Percentiles rank a stretch among this genome's conserved stretches.
Conservation (phyloP, 768 basidiomycete genomes). For the Leccinum incarnatum region DNA sequence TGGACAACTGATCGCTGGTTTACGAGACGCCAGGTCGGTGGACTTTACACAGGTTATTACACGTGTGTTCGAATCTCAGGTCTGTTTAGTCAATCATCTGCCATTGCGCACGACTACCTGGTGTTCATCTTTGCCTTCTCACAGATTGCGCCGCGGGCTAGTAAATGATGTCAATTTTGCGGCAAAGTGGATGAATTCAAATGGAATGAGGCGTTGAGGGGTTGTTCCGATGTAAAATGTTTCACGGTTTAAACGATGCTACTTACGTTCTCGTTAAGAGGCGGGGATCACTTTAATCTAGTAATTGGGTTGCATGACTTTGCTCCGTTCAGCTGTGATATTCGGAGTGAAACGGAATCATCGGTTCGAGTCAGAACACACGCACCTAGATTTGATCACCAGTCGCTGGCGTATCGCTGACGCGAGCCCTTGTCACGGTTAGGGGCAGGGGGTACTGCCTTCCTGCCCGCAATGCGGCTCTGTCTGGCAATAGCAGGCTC, state of each 20-base stretch:
- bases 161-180: not conserved
- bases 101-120: not conserved
- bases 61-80: constrained; percentile 5
- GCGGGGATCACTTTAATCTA: not conserved
- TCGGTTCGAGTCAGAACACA: constrained; percentile 4
- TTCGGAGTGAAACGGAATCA: not conserved
- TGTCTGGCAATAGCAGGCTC: not conserved
- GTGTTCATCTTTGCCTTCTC: not conserved
- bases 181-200: not conserved
- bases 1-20: not conserved
- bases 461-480: not conserved
- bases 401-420: constrained; percentile 11
- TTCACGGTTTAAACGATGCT: not conserved
- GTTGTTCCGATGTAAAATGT: not conserved
- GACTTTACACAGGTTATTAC: constrained; percentile 18
- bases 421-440: not conserved
- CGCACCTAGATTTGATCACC: constrained; percentile 13
- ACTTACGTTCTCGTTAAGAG: not conserved
- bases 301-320: constrained; percentile 1
- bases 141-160: not conserved
- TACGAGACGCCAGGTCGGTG: not conserved
- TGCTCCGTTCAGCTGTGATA: not conserved
- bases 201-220: not conserved
- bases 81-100: not conserved
- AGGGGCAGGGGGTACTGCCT: constrained; percentile 12